Evolutionary conservation across 441 rosid genomes (phyloP).

Genomic region (Hura crepitans): DNA sequence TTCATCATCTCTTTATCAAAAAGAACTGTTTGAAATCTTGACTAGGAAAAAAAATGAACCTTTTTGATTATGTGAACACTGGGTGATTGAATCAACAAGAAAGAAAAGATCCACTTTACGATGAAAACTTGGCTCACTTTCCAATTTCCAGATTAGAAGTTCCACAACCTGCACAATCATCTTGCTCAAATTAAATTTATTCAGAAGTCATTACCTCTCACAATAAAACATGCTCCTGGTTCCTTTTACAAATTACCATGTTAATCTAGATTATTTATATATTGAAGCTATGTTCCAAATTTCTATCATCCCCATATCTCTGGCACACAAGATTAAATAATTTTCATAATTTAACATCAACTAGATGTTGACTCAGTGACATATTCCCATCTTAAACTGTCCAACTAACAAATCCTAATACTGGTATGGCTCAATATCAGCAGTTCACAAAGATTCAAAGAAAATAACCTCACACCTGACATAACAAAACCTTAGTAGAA

Average conservation of each 20-base stretch:
- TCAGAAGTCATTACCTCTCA: neutral
- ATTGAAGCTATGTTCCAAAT: neutral
- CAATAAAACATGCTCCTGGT: neutral
- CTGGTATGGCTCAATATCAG: neutral
- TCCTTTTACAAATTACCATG: neutral
- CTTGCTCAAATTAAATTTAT: neutral
- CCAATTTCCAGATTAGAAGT: slow-evolving; percentile 83
- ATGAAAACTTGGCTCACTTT: slow-evolving; percentile 75
- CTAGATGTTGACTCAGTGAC: neutral
- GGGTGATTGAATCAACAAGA: slow-evolving; percentile 96
- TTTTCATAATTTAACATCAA: slow-evolving; percentile 2
- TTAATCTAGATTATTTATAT: neutral
- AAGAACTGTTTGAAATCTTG: neutral
- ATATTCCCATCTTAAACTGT: neutral
- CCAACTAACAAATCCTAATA: neutral
- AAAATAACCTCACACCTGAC: neutral
- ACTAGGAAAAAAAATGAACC: slow-evolving; percentile 36
- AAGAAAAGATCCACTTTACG: slow-evolving; percentile 91
- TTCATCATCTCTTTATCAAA: slow-evolving; percentile 7
- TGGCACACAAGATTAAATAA: neutral
- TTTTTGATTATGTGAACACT: slow-evolving; percentile 90
- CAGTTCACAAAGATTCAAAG: neutral
- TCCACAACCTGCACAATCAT: slow-evolving; percentile 80
- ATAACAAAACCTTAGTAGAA: neutral
- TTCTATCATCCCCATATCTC: neutral